phyloP scores from a whole-genome alignment of 2,329 filamentous ascomycete genomes.

The Epichloe coenophiala region DNA sequence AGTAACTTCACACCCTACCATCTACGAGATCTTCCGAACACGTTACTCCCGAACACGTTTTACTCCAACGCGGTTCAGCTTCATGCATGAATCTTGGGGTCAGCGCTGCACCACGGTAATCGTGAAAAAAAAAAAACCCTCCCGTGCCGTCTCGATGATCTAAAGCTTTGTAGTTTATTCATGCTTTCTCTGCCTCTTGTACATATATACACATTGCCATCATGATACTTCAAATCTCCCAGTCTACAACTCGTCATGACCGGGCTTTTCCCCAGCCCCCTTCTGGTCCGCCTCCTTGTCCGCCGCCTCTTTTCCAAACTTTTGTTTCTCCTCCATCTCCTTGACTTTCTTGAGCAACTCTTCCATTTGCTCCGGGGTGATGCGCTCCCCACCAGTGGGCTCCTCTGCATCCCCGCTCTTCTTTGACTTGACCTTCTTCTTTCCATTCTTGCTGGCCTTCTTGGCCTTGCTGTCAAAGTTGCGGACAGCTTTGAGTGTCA shows the following conservation, averaged over 20 bases:
- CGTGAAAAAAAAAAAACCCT: background rate
- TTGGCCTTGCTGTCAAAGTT: conserved; percentile 27
- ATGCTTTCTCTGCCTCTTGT: background rate
- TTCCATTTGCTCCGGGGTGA: conserved; percentile 22
- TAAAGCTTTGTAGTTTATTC: conserved; percentile 1
- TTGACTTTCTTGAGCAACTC: conserved; percentile 29
- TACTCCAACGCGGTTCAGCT: too few relatives aligned
- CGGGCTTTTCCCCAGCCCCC: conserved; percentile 8
- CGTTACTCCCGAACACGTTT: too few relatives aligned
- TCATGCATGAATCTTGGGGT: too few relatives aligned
- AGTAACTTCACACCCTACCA: too few relatives aligned
- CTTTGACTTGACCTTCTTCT: conserved; percentile 24
- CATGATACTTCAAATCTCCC: background rate
- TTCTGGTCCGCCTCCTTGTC: conserved; percentile 10
- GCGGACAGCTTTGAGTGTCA: conserved; percentile 56
- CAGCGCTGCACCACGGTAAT: background rate
- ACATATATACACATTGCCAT: conserved; percentile 1
- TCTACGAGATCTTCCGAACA: too few relatives aligned
- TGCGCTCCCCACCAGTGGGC: conserved; percentile 28
- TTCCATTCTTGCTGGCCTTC: conserved; percentile 21
- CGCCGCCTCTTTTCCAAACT: conserved; percentile 12
- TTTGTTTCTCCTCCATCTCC: conserved; percentile 17
- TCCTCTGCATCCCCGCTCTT: conserved; percentile 21
- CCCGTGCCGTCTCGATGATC: background rate
- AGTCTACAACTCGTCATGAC: conserved; percentile 24